Base-by-base conservation (phyloP, 768 basidiomycete species). In the Agaricus subrufescens region DNA sequence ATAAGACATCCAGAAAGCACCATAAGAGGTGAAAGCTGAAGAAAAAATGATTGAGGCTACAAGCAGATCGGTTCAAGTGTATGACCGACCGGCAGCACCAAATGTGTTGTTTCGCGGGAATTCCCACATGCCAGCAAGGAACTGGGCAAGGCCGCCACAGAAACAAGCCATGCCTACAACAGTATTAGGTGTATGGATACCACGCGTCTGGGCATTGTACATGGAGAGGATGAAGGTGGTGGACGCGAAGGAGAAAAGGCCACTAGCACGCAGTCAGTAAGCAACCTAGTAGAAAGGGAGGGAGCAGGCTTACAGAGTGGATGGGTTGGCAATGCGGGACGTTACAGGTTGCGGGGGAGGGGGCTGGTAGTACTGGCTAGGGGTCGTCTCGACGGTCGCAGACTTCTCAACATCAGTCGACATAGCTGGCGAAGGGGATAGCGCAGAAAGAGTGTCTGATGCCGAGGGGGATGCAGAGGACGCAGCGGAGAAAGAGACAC, bases 111-210 rank as follows among this genome's bases (percentile, higher is more conserved):
- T 85, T 31, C 78, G 71, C 14, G 83, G 81, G 71, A 86, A 87
- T 69, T 86, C 86, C 91, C 91, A 93, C 87, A 94, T 91, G 42
- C 94, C 94, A 30, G 92, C 93, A 39, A 94, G 72, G 46, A 95
- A 75, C 67, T 95, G 94, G 11, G 79, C 86, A 31, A 94, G 83
- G 58, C 94, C 94, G 60, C 93, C 94, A 59, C 82, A 82, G 70
- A 85, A 89, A 61, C 91, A 65, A 26, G 91, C 91, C 91, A 95
- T 92, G 50, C 91, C 94, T 48, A 93, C 78, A 47, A 92, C 83
- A 29, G 84, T 81, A 56, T 93, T 91, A 40, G 89, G 84, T 4
- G 65, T 63, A 15, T 63, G 59, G 60, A 91, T 74, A 25, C 70
- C 64, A n/a, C 84, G 78, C 1, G 80, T 77, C 15, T 76, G 68